Evolutionary conservation across 164 flowering plant genomes (phyloP).

Genomic region (Protea cynaroides): DNA sequence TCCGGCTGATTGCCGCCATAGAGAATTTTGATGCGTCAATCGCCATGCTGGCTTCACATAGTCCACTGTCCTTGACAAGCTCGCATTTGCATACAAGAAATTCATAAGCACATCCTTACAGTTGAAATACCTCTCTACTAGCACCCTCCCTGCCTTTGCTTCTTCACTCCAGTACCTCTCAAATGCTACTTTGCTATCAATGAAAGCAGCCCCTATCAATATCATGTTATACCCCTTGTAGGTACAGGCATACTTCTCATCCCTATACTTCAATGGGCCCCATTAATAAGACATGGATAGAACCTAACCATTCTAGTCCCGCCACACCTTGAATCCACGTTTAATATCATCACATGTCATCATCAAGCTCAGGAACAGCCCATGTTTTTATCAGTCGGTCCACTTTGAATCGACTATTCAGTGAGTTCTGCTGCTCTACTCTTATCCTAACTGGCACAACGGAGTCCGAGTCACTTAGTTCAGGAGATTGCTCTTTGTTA

Average conservation of each 20-base stretch:
- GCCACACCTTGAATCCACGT: conserved; percentile 71
- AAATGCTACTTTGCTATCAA: conserved; percentile 50
- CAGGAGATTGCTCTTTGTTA: conserved; percentile 70
- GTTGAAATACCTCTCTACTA: conserved; percentile 61
- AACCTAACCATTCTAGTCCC: conserved; percentile 69
- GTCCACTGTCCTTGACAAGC: conserved; percentile 44
- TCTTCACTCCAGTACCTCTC: conserved; percentile 58
- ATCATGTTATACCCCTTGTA: conserved; percentile 64
- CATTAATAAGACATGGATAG: conserved; percentile 55
- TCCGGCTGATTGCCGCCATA: conserved; percentile 66
- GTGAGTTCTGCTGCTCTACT: conserved; percentile 53
- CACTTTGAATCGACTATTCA: conserved; percentile 62
- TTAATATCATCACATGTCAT: conserved; percentile 79
- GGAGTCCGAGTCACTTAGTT: conserved; percentile 47
- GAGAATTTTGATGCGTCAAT: conserved; percentile 74
- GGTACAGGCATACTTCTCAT: conserved; percentile 58
- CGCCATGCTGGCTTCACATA: conserved; percentile 71
- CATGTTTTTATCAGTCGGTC: conserved; percentile 58
- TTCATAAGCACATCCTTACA: conserved; percentile 80
- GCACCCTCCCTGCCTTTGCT: conserved; percentile 47
- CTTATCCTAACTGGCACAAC: conserved; percentile 70
- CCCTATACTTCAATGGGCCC: conserved; percentile 46
- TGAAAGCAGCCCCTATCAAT: conserved; percentile 80
- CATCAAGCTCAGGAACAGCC: conserved; percentile 85
- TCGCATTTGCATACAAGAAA: conserved; percentile 64